A percentile compares a stretch with the other conserved stretches of the same genome.
These are phyloP conservation scores for Colletotrichum falcatum DNA, from an alignment of 2,329 filamentous ascomycete species.

Conservation along the genomic window DNA sequence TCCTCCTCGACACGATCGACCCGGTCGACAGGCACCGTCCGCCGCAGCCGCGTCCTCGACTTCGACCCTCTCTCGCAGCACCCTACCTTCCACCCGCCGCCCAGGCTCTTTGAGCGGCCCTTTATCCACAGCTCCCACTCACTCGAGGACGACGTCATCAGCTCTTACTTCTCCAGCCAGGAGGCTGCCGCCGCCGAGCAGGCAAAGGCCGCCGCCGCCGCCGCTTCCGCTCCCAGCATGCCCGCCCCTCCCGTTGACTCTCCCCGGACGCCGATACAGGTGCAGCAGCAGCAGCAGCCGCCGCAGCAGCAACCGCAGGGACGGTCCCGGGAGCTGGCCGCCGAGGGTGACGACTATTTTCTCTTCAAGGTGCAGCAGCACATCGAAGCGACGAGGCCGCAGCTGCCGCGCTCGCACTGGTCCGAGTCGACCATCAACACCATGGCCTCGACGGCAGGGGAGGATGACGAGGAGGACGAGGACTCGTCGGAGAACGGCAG, in stretches of 20 bases:
- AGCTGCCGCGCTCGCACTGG: conserved; percentile 54
- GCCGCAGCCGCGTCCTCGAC: conserved; percentile 37
- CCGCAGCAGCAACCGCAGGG: conserved; percentile 23
- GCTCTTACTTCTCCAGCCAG: conserved; percentile 38
- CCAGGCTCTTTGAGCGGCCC: conserved; percentile 39
- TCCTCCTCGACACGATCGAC: conserved; percentile 40
- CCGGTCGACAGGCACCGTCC: conserved; percentile 31
- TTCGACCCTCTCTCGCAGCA: conserved; percentile 41
- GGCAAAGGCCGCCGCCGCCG: conserved; percentile 19
- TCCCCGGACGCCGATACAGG: conserved; percentile 38
- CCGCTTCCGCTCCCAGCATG: conserved; percentile 29
- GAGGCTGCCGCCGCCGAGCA: conserved; percentile 20
- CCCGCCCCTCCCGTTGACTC: conserved; percentile 37
- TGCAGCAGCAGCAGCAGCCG: conserved; percentile 28
- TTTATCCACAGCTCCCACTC: conserved; percentile 38
- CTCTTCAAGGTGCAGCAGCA: conserved; percentile 43
- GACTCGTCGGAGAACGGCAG: conserved; percentile 32
- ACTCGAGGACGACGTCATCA: conserved; percentile 37
- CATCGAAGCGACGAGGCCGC: conserved; percentile 25
- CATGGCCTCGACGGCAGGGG: conserved; percentile 34
- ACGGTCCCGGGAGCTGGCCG: conserved; percentile 26
- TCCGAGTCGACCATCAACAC: conserved; percentile 55
- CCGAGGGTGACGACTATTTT: conserved; percentile 42
- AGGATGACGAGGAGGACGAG: conserved; percentile 39
- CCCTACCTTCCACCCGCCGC: conserved; percentile 42